phyloP scores from a whole-genome alignment of 2,329 filamentous ascomycete genomes.

The Mycosphaerella sp. region DNA sequence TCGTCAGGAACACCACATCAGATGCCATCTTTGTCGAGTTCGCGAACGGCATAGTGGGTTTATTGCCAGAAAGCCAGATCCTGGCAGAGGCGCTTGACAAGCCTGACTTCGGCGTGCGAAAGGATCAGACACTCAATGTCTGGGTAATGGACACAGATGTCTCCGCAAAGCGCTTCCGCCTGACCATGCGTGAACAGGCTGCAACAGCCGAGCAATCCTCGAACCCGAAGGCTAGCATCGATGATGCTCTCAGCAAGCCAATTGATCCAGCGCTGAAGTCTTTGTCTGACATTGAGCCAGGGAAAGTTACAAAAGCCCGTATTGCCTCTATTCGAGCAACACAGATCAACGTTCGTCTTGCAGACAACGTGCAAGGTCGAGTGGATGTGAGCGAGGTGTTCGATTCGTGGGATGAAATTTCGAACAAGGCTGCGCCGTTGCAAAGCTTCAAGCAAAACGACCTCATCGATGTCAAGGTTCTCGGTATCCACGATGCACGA shows the following conservation, averaged over 20 bases:
- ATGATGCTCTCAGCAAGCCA: slow-evolving; percentile 46
- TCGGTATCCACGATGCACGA: slow-evolving; percentile 83
- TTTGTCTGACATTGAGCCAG: slow-evolving; percentile 66
- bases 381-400: slow-evolving; percentile 89
- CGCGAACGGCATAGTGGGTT: slow-evolving; percentile 64
- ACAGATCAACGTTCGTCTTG: slow-evolving; percentile 83
- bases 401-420: slow-evolving; percentile 79
- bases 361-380: slow-evolving; percentile 84
- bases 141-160: slow-evolving; percentile 67
- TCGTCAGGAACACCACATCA: slow-evolving; percentile 75
- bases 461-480: slow-evolving; percentile 64
- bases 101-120: slow-evolving; percentile 71
- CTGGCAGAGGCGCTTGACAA: slow-evolving; percentile 60
- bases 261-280: slow-evolving; percentile 59
- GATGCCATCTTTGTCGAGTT: slow-evolving; percentile 88
- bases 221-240: slow-evolving; percentile 7
- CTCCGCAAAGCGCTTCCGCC: slow-evolving; percentile 61
- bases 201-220: slow-evolving; percentile 31
- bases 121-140: slow-evolving; percentile 66
- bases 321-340: slow-evolving; percentile 83
- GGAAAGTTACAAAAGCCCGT: slow-evolving; percentile 66
- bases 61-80: slow-evolving; percentile 74
- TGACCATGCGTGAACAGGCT: slow-evolving; percentile 51
- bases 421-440: slow-evolving; percentile 75
- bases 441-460: slow-evolving; percentile 65